Evolutionary conservation across 371 early-diverging fungal genomes (phyloP).

Genomic region (Choanephora cucurbitarum): DNA sequence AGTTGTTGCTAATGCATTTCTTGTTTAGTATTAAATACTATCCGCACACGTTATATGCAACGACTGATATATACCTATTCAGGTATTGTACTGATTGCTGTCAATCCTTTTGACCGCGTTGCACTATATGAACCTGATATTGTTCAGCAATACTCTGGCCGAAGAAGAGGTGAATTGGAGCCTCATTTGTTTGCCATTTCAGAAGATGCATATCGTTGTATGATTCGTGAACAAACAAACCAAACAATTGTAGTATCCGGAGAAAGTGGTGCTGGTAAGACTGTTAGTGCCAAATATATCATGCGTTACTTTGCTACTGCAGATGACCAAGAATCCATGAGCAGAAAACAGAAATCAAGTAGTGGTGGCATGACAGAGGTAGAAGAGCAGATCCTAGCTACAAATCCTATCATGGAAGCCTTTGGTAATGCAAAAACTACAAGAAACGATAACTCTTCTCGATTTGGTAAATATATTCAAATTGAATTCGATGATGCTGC

Average conservation of each 20-base stretch:
- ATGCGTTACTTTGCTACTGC: conserved; percentile 98
- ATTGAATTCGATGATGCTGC: conserved; percentile 79
- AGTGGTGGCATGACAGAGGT: conserved; percentile 71
- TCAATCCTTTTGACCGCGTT: conserved; percentile 96
- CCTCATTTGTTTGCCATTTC: conserved; percentile 99
- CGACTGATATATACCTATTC: conserved; percentile 98
- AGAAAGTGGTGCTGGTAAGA: conserved; percentile 97
- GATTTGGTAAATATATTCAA: conserved; percentile 99
- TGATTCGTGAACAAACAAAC: conserved; percentile 90
- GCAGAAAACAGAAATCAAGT: conserved; percentile 36
- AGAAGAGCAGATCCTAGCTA: conserved; percentile 84
- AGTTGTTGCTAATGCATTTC: neutral
- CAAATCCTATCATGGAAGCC: conserved; percentile 98
- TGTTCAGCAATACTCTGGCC: conserved; percentile 86
- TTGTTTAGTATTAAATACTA: conserved; percentile 78
- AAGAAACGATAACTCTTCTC: conserved; percentile 96
- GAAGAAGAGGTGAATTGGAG: conserved; percentile 91
- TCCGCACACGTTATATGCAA: conserved; percentile 84
- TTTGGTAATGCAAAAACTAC: conserved; percentile 99
- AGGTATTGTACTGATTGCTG: conserved; percentile 97
- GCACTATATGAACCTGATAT: conserved; percentile 86
- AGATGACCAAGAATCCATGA: conserved; percentile 62
- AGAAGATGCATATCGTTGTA: conserved; percentile 95
- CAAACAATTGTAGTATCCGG: conserved; percentile 99
- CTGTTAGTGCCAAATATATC: conserved; percentile 94